Evolutionary conservation across 2,329 filamentous ascomycete genomes (phyloP).

Genomic region (Uncinocarpus reesii): DNA sequence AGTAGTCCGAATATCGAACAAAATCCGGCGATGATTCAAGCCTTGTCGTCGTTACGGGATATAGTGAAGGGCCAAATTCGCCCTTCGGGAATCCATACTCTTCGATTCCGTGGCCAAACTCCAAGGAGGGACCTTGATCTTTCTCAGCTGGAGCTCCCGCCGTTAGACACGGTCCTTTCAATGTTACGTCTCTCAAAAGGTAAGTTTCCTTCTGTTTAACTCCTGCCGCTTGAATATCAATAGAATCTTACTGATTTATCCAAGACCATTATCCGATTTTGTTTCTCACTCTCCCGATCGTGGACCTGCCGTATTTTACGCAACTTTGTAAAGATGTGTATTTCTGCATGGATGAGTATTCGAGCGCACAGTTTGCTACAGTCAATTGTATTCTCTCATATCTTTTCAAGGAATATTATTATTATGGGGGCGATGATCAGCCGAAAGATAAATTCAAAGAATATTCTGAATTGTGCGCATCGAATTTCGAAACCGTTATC

Average conservation of each 20-base stretch:
- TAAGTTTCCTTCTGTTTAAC: conserved; percentile 14
- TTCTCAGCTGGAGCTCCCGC: conserved; percentile 30
- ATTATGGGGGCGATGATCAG: conserved; percentile 18
- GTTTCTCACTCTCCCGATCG: conserved; percentile 18
- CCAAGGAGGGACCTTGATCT: conserved; percentile 23
- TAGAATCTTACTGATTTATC: neutral
- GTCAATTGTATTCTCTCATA: conserved; percentile 33
- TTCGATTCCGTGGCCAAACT: conserved; percentile 24
- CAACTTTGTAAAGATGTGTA: conserved; percentile 36
- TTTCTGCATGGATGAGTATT: conserved; percentile 35
- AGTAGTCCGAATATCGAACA: conserved; percentile 28
- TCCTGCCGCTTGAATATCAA: neutral
- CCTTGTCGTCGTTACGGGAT: conserved; percentile 31
- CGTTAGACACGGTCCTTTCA: conserved; percentile 26
- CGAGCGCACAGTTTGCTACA: conserved; percentile 32
- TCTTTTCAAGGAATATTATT: conserved; percentile 29
- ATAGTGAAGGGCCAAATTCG: conserved; percentile 32
- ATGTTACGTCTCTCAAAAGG: conserved; percentile 29
- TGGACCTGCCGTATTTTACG: conserved; percentile 27
- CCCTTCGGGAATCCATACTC: conserved; percentile 20
- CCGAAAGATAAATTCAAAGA: conserved; percentile 22
- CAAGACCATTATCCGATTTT: conserved; percentile 16
- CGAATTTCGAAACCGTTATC: conserved; percentile 38
- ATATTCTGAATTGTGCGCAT: conserved; percentile 30
- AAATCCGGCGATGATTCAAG: conserved; percentile 31